Percentiles rank a stretch among this genome's conserved stretches.
Conservation (phyloP, 805 yeast species). For the Wickerhamomyces mucosus region DNA sequence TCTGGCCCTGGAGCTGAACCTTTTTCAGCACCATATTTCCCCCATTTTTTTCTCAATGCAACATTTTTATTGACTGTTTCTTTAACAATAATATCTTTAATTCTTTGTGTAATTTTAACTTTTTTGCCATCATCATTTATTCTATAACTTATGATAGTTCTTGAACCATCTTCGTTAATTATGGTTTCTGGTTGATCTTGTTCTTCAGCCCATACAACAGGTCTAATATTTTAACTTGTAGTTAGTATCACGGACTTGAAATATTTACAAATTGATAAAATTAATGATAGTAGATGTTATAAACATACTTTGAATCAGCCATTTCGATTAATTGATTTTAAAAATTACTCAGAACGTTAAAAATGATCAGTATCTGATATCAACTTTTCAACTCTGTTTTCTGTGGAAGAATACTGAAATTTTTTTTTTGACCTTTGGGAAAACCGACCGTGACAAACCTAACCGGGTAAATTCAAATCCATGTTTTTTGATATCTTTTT, state of each 20-base stretch:
- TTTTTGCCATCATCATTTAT: conserved; percentile 72
- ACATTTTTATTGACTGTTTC: conserved; percentile 79
- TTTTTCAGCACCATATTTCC: conserved; percentile 76
- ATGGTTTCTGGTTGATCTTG: conserved; percentile 61
- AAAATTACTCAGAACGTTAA: too few species aligned
- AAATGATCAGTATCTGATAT: too few species aligned
- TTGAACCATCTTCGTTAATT: conserved; percentile 79
- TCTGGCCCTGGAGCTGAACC: conserved; percentile 78
- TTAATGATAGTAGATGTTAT: too few species aligned
- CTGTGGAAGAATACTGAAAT: too few species aligned
- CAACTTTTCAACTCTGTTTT: too few species aligned
- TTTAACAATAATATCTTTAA: conserved; percentile 65
- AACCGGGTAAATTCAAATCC: too few species aligned
- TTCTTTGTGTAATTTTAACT: conserved; percentile 78
- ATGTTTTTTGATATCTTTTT: too few species aligned
- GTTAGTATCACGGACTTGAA: neutral
- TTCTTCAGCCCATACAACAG: conserved; percentile 28
- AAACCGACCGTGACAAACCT: too few species aligned
- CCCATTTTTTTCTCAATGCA: conserved; percentile 85
- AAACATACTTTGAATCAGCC: too few species aligned
- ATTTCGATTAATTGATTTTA: too few species aligned
- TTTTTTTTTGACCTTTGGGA: too few species aligned
- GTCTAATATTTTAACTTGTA: neutral
- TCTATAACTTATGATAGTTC: conserved; percentile 73
- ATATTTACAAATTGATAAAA: too few species aligned